phyloP scores from a whole-genome alignment of 75 land plant species.

The Cryptomeria japonica region DNA sequence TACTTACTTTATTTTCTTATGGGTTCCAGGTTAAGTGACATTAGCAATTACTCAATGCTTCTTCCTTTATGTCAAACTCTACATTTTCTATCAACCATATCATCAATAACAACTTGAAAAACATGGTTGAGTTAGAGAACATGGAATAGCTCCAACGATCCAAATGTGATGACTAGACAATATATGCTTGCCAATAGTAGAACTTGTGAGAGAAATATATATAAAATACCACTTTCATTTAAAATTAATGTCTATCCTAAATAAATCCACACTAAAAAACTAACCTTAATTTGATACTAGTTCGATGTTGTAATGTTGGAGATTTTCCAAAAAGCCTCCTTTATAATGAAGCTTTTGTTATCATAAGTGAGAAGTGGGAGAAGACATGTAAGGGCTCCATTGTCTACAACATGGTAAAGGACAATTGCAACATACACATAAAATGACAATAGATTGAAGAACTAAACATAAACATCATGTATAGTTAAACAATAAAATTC shows the following conservation, averaged over 20 bases:
- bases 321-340: constrained; percentile 80
- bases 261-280: too few species aligned
- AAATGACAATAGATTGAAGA: too few species aligned
- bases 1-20: constrained; percentile 33
- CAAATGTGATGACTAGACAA: neutral
- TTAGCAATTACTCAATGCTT: constrained; percentile 43
- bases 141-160: neutral
- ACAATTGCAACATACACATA: too few species aligned
- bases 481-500: too few species aligned
- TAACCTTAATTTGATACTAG: constrained; percentile 64
- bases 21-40: constrained; percentile 40
- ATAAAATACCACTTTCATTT: neutral
- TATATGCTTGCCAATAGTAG: neutral
- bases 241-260: too few species aligned
- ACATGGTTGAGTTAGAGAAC: neutral
- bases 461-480: too few species aligned
- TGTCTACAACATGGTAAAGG: constrained; percentile 30
- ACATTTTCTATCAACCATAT: constrained; percentile 28
- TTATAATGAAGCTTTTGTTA: constrained; percentile 51
- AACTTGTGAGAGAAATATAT: neutral
- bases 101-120: constrained; percentile 38
- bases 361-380: neutral
- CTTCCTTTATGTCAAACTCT: constrained; percentile 39
- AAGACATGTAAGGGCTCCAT: neutral
- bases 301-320: constrained; percentile 82